Percentiles rank a stretch among this genome's conserved stretches.
Conservation (phyloP, 495 filamentous ascomycete genomes). For the Daldinia childiae region DNA sequence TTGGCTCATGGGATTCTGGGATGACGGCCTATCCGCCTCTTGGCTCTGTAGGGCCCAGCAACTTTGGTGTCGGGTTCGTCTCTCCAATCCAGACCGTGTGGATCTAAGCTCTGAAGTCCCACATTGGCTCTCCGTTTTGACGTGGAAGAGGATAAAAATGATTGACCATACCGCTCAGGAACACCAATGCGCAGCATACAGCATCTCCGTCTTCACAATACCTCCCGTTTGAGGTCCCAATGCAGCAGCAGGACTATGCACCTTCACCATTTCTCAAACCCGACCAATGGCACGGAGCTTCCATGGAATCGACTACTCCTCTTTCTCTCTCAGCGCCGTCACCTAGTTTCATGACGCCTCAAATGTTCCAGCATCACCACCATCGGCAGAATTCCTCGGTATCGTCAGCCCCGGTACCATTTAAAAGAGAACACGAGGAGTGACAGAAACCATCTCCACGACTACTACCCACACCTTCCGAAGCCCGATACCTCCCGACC, state of each 20-base stretch:
- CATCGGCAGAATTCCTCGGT: slow-evolving; percentile 46
- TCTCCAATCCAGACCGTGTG: slow-evolving; percentile 63
- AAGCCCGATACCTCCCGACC: slow-evolving; percentile 28
- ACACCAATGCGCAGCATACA: slow-evolving; percentile 50
- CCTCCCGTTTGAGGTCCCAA: slow-evolving; percentile 49
- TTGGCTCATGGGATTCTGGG: slow-evolving; percentile 51
- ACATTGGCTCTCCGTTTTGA: slow-evolving; percentile 47
- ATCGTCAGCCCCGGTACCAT: slow-evolving; percentile 43
- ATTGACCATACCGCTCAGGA: slow-evolving; percentile 62
- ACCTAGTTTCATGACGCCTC: slow-evolving; percentile 37
- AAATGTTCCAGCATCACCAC: slow-evolving; percentile 37
- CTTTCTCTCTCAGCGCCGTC: slow-evolving; percentile 43
- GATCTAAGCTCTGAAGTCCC: slow-evolving; percentile 56
- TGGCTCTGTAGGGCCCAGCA: slow-evolving; percentile 51
- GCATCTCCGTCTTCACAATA: slow-evolving; percentile 44
- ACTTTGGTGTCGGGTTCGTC: slow-evolving; percentile 65
- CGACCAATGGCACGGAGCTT: slow-evolving; percentile 47
- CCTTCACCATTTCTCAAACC: slow-evolving; percentile 53
- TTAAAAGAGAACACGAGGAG: slow-evolving; percentile 44
- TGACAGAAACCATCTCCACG: slow-evolving; percentile 12
- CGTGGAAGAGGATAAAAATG: slow-evolving; percentile 50
- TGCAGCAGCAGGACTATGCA: slow-evolving; percentile 35
- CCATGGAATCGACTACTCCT: slow-evolving; percentile 51
- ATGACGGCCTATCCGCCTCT: slow-evolving; percentile 51
- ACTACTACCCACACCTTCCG: slow-evolving; percentile 11